Conservation (phyloP, 371 early-diverging fungal species). For the Mucor indicus region DNA sequence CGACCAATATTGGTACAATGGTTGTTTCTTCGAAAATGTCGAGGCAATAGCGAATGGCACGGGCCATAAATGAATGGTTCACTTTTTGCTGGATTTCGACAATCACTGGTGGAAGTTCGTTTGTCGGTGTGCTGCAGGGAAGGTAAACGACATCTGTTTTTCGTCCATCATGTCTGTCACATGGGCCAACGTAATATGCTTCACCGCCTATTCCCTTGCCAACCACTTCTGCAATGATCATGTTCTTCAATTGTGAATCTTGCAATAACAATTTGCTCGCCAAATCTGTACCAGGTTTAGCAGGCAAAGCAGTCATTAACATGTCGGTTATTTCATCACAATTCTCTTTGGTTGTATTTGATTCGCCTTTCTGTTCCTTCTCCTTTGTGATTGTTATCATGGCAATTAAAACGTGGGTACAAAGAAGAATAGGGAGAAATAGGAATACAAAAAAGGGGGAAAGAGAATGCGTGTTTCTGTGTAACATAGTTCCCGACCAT, state of each 20-base stretch:
- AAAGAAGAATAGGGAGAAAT: background rate
- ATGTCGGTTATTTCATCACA: constrained; percentile 1
- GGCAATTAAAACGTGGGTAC: background rate
- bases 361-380: background rate
- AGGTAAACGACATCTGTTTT: too few species aligned
- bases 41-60: constrained; percentile 6
- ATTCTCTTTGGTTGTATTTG: background rate
- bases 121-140: background rate
- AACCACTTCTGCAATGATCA: too few species aligned
- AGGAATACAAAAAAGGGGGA: background rate
- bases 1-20: constrained; percentile 4
- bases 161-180: too few species aligned
- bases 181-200: too few species aligned
- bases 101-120: background rate
- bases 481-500: background rate
- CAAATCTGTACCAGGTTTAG: background rate
- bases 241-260: constrained; percentile 1
- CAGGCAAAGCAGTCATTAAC: constrained; percentile 1
- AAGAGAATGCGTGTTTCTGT: background rate
- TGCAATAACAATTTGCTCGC: background rate
- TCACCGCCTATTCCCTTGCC: too few species aligned
- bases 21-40: constrained; percentile 1
- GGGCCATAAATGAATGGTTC: background rate
- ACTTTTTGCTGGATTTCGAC: constrained; percentile 1
- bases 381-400: constrained; percentile 1